phyloP scores from a whole-genome alignment of 2,329 filamentous ascomycete species.

The Pseudogymnoascus sp. region DNA sequence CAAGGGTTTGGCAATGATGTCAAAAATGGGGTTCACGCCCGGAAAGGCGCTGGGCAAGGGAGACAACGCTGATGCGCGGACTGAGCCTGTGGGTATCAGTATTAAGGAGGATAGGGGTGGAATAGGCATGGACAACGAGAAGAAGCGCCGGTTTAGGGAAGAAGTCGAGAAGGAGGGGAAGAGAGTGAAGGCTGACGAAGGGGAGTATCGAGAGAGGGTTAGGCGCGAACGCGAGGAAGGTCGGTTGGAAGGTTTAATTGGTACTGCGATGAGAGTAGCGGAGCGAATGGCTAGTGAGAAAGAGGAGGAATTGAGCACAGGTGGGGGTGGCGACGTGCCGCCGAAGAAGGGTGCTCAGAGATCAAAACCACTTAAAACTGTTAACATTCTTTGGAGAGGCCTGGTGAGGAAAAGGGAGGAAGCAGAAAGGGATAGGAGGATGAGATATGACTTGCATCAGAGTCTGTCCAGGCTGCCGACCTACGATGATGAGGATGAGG shows the following conservation, averaged over 20 bases:
- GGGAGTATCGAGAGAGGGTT: constrained; percentile 67
- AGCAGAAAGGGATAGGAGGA: constrained; percentile 58
- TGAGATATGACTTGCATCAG: constrained; percentile 60
- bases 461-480: constrained; percentile 56
- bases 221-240: constrained; percentile 62
- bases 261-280: constrained; percentile 73
- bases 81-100: constrained; percentile 68
- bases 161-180: constrained; percentile 53
- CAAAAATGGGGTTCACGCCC: constrained; percentile 80
- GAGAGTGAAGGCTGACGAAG: constrained; percentile 55
- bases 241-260: constrained; percentile 61
- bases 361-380: constrained; percentile 53
- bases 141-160: constrained; percentile 68
- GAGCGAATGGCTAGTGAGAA: constrained; percentile 55
- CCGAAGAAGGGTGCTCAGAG: constrained; percentile 22
- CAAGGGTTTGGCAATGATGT: constrained; percentile 95
- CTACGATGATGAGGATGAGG: constrained; percentile 62
- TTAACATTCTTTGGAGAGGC: constrained; percentile 74
- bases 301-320: constrained; percentile 18
- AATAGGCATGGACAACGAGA: constrained; percentile 76
- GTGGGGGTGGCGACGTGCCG: constrained; percentile 19
- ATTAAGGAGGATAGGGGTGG: constrained; percentile 76
- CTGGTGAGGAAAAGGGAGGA: constrained; percentile 64
- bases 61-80: constrained; percentile 33
- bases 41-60: constrained; percentile 67